Evolutionary conservation across 257 asterid species (phyloP).

Genomic region (Solanum pinnatisectum): DNA sequence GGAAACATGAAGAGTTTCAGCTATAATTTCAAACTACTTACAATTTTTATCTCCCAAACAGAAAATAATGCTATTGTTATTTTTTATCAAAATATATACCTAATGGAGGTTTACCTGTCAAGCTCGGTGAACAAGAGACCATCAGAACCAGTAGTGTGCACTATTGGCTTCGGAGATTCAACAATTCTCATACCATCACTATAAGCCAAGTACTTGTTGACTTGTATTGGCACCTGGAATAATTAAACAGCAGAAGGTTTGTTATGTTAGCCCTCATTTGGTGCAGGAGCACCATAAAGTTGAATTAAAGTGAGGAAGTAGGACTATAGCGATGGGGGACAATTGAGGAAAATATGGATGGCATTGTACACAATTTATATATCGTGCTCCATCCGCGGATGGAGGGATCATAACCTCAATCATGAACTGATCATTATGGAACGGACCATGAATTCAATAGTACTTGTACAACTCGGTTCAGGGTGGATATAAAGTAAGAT

Average conservation of each 20-base stretch:
- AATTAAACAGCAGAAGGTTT: background rate
- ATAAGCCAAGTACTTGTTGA: slow-evolving; percentile 43
- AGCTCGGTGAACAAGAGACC: slow-evolving; percentile 22
- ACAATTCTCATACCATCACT: slow-evolving; percentile 45
- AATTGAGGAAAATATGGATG: background rate
- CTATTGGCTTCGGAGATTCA: slow-evolving; percentile 31
- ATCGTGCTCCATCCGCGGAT: background rate
- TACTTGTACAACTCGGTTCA: background rate
- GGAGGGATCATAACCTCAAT: background rate
- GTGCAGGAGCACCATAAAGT: background rate
- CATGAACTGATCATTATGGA: background rate
- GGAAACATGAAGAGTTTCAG: background rate
- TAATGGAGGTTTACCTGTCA: slow-evolving; percentile 23
- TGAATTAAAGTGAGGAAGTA: background rate
- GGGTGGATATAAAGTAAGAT: background rate
- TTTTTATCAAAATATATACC: background rate
- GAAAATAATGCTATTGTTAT: background rate
- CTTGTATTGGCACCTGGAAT: slow-evolving; percentile 48
- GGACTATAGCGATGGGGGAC: background rate
- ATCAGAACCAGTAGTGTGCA: slow-evolving; percentile 14
- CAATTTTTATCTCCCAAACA: background rate
- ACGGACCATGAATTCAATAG: background rate
- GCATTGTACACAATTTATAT: background rate
- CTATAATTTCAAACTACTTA: background rate
- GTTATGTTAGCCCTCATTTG: background rate